phyloP scores from a whole-genome alignment of 2,329 filamentous ascomycete genomes.

The Thelonectria rubi region DNA sequence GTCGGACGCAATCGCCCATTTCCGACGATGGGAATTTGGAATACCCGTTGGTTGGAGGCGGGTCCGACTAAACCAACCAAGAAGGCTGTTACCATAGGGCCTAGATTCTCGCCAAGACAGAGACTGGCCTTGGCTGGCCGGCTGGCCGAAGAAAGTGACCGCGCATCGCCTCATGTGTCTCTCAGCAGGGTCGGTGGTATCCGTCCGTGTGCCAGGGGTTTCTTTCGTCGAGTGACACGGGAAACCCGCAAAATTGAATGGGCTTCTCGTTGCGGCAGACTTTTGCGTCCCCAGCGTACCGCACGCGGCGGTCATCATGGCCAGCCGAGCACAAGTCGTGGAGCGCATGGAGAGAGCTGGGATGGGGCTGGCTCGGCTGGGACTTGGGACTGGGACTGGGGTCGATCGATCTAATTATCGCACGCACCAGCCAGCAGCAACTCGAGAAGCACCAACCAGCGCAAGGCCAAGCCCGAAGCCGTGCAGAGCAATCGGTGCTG shows the following conservation, averaged over 20 bases:
- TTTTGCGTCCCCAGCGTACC: background rate
- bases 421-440: background rate
- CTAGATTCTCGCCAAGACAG: slow-evolving; percentile 34
- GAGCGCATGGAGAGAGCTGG: slow-evolving; percentile 3
- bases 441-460: background rate
- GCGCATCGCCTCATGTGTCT: slow-evolving; percentile 18
- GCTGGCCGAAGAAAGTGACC: slow-evolving; percentile 27
- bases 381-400: slow-evolving; percentile 5
- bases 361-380: slow-evolving; percentile 8
- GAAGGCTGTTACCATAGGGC: slow-evolving; percentile 1
- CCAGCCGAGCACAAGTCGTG: slow-evolving; percentile 5
- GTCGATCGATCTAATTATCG: slow-evolving; percentile 14
- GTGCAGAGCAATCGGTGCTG: slow-evolving; percentile 2
- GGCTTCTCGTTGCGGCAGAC: background rate
- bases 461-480: slow-evolving; percentile 3
- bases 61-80: no score
- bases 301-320: background rate
- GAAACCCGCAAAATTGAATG: background rate
- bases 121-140: slow-evolving; percentile 22
- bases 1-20: slow-evolving; percentile 30
- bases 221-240: background rate
- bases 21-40: slow-evolving; percentile 37
- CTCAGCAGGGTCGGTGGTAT: slow-evolving; percentile 22
- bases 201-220: slow-evolving; percentile 8
- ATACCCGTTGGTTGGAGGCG: background rate